phyloP scores from a whole-genome alignment of 2,329 filamentous ascomycete species.

The Cytospora mali region DNA sequence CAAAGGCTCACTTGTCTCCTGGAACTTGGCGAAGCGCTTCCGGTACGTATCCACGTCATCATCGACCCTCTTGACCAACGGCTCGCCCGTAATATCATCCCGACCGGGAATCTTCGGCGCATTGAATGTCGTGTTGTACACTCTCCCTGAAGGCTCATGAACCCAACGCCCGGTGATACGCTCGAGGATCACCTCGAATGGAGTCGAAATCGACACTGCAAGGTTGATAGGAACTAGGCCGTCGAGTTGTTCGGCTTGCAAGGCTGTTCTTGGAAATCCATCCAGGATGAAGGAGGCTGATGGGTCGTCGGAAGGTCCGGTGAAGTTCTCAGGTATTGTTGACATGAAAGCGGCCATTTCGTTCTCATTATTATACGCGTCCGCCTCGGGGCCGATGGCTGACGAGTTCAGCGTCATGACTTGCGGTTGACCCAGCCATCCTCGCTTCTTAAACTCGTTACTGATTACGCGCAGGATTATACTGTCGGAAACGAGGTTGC shows the following conservation, averaged over 20 bases:
- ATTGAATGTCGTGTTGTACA: slow-evolving; percentile 96
- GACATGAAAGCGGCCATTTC: slow-evolving; percentile 47
- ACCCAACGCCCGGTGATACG: slow-evolving; percentile 93
- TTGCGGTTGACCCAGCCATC: slow-evolving; percentile 68
- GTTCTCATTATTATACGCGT: slow-evolving; percentile 33
- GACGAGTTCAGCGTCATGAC: slow-evolving; percentile 57
- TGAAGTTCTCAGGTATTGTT: slow-evolving; percentile 42
- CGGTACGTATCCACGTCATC: slow-evolving; percentile 88
- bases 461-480: slow-evolving; percentile 92
- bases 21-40: slow-evolving; percentile 77
- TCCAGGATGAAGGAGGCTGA: slow-evolving; percentile 91
- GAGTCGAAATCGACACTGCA: slow-evolving; percentile 84
- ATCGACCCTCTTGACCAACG: slow-evolving; percentile 78
- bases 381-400: slow-evolving; percentile 44
- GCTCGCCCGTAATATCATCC: slow-evolving; percentile 91
- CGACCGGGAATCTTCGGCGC: slow-evolving; percentile 76
- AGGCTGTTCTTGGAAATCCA: slow-evolving; percentile 87
- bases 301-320: slow-evolving; percentile 65
- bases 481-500: slow-evolving; percentile 86
- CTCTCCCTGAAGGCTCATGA: slow-evolving; percentile 84
- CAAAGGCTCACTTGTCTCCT: slow-evolving; percentile 81
- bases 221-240: slow-evolving; percentile 90
- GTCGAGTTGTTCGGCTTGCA: slow-evolving; percentile 78
- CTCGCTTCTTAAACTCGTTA: slow-evolving; percentile 80
- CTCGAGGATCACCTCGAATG: slow-evolving; percentile 81